Evolutionary conservation across 192 early-diverging fungal genomes (phyloP), one percentile per base, ranked within the genome.

Genomic region (Podila clonocystis): DNA sequence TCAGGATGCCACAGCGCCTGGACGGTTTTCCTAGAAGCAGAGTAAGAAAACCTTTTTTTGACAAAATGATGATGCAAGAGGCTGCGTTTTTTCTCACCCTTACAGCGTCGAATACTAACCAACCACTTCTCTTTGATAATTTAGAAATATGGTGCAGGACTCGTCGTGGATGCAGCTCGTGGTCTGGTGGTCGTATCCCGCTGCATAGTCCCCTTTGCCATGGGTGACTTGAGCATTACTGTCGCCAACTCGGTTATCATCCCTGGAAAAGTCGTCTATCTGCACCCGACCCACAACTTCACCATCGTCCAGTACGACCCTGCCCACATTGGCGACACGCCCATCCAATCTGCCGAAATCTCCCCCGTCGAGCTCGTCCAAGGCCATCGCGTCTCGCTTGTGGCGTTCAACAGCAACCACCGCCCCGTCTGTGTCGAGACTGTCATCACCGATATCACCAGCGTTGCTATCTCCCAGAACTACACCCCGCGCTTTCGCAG

Each of bases 251-350:
- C 93, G 9, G 88, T 95, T n/a, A 90, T 93, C 31, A 89, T 98
- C 49, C 96, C 95, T 17, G 97, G 89, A 34, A 92, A 90, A 67
- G 88, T 96, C 50, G 67, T 82, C 50, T 96, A 93, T 71, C 63
- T 94, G 50, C 97, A 98, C 60, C 97, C 97, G 19, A 94, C 91
- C 0, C 93, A 95, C 74, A 97, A 95, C 83, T 93, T 96, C 79
- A 91, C 93, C 7, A 88, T 98, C 59, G 69, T 97, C 9, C 86
- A 88, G 58, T 98, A 95, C 82, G 92, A 98, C 73, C 93, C 97
- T 22, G 82, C 70, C 50, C 86, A 89, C 34, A 83, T 96, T 68
- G 95, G 94, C 34, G 84, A 88, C 11, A 95, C 93, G 9, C 89
- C 94, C 31, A 89, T 97, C 9, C 68, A 84, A 38, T 83, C 87